Percentiles rank a stretch among this genome's conserved stretches.
Conservation (phyloP, 352 stramenopile species). For the Blastocystis sp. region DNA sequence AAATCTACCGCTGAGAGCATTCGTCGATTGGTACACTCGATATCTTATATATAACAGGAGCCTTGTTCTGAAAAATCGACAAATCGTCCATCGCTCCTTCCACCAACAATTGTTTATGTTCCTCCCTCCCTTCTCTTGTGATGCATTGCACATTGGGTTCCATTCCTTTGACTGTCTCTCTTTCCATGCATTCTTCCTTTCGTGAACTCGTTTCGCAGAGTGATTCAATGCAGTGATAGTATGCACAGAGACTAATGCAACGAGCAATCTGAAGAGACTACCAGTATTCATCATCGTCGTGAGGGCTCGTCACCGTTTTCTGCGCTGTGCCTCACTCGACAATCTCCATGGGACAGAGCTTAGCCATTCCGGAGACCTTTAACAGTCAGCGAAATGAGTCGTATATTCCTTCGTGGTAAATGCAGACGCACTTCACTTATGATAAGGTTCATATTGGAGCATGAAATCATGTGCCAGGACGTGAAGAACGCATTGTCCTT, state of each 20-base stretch:
- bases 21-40: constrained; percentile 35
- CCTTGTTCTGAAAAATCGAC: constrained; percentile 59
- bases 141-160: not conserved
- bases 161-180: too few species aligned
- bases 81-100: constrained; percentile 35
- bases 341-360: constrained; percentile 27
- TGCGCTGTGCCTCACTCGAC: too few species aligned
- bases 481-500: constrained; percentile 14
- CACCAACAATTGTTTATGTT: not conserved
- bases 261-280: too few species aligned
- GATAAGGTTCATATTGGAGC: constrained; percentile 33
- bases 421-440: not conserved
- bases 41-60: constrained; percentile 62
- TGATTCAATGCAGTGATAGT: too few species aligned
- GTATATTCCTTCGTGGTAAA: constrained; percentile 26
- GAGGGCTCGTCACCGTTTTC: too few species aligned
- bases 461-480: constrained; percentile 27
- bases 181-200: too few species aligned
- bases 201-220: too few species aligned
- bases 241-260: too few species aligned
- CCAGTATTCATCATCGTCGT: too few species aligned
- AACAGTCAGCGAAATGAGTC: constrained; percentile 7
- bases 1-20: not conserved
- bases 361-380: constrained; percentile 41
- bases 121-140: not conserved